Evolutionary conservation across 73 alveolate species (phyloP), one percentile per base, ranked within the genome.

Genomic region (Urostyla sp.): DNA sequence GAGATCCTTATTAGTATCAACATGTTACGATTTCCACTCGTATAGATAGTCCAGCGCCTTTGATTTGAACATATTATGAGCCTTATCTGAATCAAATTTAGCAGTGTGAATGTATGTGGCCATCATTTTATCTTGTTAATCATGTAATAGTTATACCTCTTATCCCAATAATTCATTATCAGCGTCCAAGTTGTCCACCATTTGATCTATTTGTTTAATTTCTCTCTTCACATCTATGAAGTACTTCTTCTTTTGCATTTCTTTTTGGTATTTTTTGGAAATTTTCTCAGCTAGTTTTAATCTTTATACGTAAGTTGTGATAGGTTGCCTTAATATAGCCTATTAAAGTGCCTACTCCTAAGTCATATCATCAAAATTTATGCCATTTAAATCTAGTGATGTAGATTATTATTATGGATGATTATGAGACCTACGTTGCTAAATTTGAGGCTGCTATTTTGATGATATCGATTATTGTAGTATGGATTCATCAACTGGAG

Each of bases 251-350:
- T 60, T 63, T 5, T 57, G 61, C 1, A 63, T 8, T 21, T 63
- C 79, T 43, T 63, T 63, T 38, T 63, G 21, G 27, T 63, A 63
- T 63, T 63, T 63, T 46, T 63, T 63, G 20, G 37, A 21, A 3
- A 63, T 30, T 24, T 63, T 63, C 44, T 63, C 79, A 0, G 44
- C 79, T 27, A 46, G 61, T 40, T 63, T 63, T 60, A 63, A 43
- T 40, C 79, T 63, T 63, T 63, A 40, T 43, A 43, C 20, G 28
- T 63, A 63, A 20, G 79, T 63, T 2, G 79, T 63, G 10, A 63
- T 63, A 20, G 79, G 79, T 23, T 63, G 23, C 1, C 24, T 40
- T 15, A 63, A 23, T 2, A 63, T 31, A 36, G 79, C 13, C n/a
- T n/a, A n/a, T n/a, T n/a, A n/a, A n/a, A n/a, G n/a, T n/a, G n/a